Evolutionary conservation across 2,329 filamentous ascomycete genomes (phyloP).

Genomic region (Aspergillus brunneoviolaceus): DNA sequence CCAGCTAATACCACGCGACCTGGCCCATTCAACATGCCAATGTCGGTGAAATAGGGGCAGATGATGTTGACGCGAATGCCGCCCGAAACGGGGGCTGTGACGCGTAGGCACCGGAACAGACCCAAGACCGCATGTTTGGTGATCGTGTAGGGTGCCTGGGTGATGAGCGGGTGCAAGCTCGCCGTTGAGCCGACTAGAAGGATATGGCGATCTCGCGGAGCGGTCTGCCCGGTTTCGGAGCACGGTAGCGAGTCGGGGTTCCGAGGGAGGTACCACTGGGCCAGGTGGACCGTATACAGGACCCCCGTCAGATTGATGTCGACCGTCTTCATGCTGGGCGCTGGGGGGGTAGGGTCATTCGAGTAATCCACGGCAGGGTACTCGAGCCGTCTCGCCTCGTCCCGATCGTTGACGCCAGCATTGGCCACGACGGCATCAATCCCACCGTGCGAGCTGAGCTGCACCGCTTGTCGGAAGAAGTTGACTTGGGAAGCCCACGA

Average conservation of each 20-base stretch:
- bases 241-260: not conserved
- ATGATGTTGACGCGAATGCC: not conserved
- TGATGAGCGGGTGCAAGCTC: not conserved
- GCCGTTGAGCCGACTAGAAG: not conserved
- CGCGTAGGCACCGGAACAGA: not conserved
- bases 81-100: not conserved
- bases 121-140: not conserved
- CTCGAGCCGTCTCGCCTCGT: not conserved
- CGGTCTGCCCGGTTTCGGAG: not conserved
- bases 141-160: not conserved
- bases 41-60: not conserved
- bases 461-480: not conserved
- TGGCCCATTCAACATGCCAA: not conserved
- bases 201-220: not conserved
- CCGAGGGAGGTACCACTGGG: not conserved
- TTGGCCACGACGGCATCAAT: conserved; percentile 1
- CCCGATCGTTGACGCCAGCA: not conserved
- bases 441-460: not conserved
- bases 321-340: not conserved
- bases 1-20: not conserved
- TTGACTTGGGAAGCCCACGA: not conserved
- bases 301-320: not conserved
- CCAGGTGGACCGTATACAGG: not conserved
- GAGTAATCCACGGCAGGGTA: not conserved
- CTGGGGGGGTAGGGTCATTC: not conserved